These are phyloP conservation scores for Rheum nobile DNA, from an alignment of 148 eudicot species.

Conservation along the genomic window DNA sequence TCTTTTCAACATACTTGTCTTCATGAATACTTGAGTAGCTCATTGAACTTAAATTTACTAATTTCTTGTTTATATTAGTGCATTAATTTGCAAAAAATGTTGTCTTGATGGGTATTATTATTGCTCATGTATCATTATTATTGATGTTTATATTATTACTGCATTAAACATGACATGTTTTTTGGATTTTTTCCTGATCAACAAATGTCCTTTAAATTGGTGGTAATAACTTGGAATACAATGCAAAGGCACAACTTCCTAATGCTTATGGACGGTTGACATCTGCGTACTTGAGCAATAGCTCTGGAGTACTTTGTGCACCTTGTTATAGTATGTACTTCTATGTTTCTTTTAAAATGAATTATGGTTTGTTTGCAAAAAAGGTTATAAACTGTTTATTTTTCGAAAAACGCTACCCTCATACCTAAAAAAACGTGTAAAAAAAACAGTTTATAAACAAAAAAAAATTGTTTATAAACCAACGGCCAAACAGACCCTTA, in stretches of 20 bases:
- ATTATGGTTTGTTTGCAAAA: too few species aligned
- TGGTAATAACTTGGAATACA: conserved; percentile 76
- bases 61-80: neutral
- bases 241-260: conserved; percentile 85
- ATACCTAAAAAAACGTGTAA: too few species aligned
- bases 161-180: conserved; percentile 62
- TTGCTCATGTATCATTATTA: neutral
- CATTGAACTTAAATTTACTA: neutral
- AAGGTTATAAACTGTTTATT: too few species aligned
- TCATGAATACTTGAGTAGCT: neutral
- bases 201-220: conserved; percentile 90
- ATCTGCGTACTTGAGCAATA: too few species aligned
- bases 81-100: neutral
- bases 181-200: conserved; percentile 74
- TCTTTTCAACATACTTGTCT: too few species aligned
- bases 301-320: too few species aligned
- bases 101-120: neutral
- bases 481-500: too few species aligned
- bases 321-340: too few species aligned
- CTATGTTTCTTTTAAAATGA: too few species aligned
- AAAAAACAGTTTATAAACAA: too few species aligned
- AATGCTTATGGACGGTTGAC: conserved; percentile 74
- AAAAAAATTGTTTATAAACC: too few species aligned
- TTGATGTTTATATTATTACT: neutral
- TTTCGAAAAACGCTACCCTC: too few species aligned